Conservation (phyloP, 2,329 filamentous ascomycete species). For the Keithomyces neogunnii region DNA sequence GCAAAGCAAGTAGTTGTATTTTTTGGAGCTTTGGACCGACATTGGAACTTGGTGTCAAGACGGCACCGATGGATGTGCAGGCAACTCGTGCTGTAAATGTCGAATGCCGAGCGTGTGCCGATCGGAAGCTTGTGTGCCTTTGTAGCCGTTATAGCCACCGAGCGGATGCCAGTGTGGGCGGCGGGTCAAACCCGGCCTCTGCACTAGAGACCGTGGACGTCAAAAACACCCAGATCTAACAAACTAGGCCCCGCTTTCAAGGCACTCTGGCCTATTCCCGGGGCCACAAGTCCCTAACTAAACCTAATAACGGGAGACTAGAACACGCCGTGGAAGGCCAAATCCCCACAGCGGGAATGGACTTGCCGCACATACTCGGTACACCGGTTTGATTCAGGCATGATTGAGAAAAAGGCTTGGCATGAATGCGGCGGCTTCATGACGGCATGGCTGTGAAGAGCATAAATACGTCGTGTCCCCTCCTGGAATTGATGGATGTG, state of each 20-base stretch:
- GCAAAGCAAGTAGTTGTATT: too few relatives aligned
- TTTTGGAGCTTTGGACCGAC: too few relatives aligned
- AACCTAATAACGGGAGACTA: too few relatives aligned
- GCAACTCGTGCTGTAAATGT: neutral
- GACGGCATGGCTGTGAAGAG: neutral
- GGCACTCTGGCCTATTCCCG: neutral
- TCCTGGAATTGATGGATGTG: neutral
- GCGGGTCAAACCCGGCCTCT: too few relatives aligned
- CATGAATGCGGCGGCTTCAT: neutral
- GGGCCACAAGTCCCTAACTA: neutral
- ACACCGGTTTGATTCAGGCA: neutral
- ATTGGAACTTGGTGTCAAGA: too few relatives aligned
- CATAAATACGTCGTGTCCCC: neutral
- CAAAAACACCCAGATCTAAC: too few relatives aligned
- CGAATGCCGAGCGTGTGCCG: neutral
- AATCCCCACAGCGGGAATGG: neutral
- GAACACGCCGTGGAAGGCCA: too few relatives aligned
- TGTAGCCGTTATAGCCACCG: neutral
- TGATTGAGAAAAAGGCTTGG: neutral
- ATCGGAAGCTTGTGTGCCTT: neutral
- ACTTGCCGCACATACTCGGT: neutral
- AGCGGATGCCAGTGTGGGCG: too few relatives aligned
- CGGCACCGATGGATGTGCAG: too few relatives aligned
- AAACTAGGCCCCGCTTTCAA: too few relatives aligned
- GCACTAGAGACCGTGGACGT: too few relatives aligned